Base-by-base conservation (phyloP, 2,329 filamentous ascomycete species). In the Coniochaeta sp. region DNA sequence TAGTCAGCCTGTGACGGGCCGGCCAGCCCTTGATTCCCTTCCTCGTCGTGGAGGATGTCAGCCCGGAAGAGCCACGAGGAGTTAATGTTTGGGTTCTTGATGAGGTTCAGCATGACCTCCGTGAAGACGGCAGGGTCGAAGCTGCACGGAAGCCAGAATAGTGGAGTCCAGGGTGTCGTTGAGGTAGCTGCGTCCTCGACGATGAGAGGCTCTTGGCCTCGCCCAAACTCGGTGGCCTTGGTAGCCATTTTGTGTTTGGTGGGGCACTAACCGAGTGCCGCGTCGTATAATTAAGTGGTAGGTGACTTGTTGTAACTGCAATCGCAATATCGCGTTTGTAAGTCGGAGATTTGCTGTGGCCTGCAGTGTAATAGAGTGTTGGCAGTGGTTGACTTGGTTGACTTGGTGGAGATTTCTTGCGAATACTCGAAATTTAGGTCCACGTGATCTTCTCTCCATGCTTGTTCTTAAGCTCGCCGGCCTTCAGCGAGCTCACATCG, bases 71-170 rank as follows among this genome's bases (percentile, higher is more conserved):
- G 79, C 81, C 89, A 89, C 17, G 82, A 86, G 0, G 89, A 90
- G 64, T 91, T 91, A 72, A 91, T 79, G 65, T 95, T 93, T 0
- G 90, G 90, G 67, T 93, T 93, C 65, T 82, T 82, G 64, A 93
- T 83, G 60, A 93, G 77, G 67, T 93, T 91, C 66, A 85, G 74
- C 85, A 91, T 90, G 57, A 89, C 86, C 44, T 80, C 73, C 62
- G 79, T 74, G 70, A 92, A 93, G 59, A 85, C 77, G 33, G 80
- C 77, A 1, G 86, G 80, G 17, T 80, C 74, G 69, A 92, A 93
- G 14, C 77, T 78, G 70, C 89, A 90, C 24, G 66, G 70, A 65
- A 85, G 81, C 62, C 74, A 76, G 66, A 79, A 81, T 62, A 86
- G 74, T 52, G 83, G 83, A 58, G 75, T 74, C 85, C 85, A 88